These are phyloP conservation scores for Penicillium sp. DNA, from an alignment of 2,329 filamentous ascomycete species.

Conservation along the genomic window DNA sequence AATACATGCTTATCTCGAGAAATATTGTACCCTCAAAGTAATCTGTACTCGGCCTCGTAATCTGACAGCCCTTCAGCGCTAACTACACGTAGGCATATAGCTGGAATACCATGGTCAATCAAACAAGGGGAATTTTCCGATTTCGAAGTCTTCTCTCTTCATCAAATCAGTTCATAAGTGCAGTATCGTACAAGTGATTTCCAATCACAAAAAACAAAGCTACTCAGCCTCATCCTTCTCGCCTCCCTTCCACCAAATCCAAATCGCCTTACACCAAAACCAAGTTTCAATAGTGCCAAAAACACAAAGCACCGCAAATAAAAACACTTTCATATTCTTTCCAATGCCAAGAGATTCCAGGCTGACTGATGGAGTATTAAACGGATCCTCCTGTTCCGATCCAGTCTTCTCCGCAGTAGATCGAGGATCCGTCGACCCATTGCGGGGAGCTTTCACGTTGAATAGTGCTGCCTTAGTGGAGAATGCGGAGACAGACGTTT, in stretches of 20 bases:
- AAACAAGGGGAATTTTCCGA: no score
- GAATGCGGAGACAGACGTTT: neutral
- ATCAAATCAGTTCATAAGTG: no score
- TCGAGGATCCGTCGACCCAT: neutral
- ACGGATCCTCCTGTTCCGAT: neutral
- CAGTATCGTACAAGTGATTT: no score
- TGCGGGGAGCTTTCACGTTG: neutral
- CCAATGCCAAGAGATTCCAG: slow-evolving; percentile 36
- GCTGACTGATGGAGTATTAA: slow-evolving; percentile 7
- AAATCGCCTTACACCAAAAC: slow-evolving; percentile 36
- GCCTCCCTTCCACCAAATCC: slow-evolving; percentile 26
- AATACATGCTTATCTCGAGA: neutral
- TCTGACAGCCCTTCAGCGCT: no score
- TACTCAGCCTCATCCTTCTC: neutral
- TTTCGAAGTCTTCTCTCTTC: no score
- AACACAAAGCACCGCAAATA: slow-evolving; percentile 31
- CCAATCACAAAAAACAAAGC: no score
- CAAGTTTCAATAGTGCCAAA: slow-evolving; percentile 40
- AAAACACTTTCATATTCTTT: slow-evolving; percentile 31
- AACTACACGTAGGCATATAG: no score
- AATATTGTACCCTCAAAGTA: neutral
- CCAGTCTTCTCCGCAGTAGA: neutral
- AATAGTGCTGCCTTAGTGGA: neutral
- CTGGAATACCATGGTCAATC: no score
- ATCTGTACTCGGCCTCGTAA: no score